phyloP scores from a whole-genome alignment of 495 filamentous ascomycete genomes.

The Gamarada debralockiae region DNA sequence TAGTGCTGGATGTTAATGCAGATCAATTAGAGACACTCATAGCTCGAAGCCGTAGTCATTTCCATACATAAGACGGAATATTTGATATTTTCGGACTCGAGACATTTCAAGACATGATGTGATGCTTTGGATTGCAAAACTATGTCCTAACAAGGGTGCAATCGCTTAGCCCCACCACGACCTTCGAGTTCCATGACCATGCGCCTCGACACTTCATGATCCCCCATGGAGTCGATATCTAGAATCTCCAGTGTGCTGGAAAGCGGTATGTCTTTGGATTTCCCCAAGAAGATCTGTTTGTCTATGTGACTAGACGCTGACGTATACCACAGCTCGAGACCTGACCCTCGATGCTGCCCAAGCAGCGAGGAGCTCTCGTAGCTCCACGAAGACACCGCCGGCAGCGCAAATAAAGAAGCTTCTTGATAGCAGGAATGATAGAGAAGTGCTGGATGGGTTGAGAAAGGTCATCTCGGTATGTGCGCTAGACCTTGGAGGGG shows the following conservation, averaged over 20 bases:
- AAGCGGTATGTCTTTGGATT: conserved; percentile 57
- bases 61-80: no score
- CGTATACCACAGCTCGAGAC: conserved; percentile 66
- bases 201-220: conserved; percentile 10
- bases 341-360: conserved; percentile 95
- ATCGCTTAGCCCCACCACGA: conserved; percentile 21
- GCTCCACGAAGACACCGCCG: conserved; percentile 40
- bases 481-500: neutral
- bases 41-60: no score
- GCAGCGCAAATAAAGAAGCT: conserved; percentile 81
- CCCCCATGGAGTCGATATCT: conserved; percentile 89
- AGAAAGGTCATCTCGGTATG: conserved; percentile 84
- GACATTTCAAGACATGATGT: no score
- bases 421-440: conserved; percentile 88
- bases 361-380: conserved; percentile 56
- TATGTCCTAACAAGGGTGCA: conserved; percentile 1
- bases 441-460: conserved; percentile 88
- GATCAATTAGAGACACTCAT: no score
- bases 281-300: neutral
- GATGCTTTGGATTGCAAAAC: no score
- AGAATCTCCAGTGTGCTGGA: conserved; percentile 90
- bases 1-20: conserved; percentile 22
- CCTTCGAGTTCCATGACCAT: conserved; percentile 6
- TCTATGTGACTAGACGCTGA: neutral
- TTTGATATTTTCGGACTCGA: no score